These are phyloP conservation scores for Mycocentrospora acerina DNA, from an alignment of 2,329 filamentous ascomycete species.

Conservation along the genomic window DNA sequence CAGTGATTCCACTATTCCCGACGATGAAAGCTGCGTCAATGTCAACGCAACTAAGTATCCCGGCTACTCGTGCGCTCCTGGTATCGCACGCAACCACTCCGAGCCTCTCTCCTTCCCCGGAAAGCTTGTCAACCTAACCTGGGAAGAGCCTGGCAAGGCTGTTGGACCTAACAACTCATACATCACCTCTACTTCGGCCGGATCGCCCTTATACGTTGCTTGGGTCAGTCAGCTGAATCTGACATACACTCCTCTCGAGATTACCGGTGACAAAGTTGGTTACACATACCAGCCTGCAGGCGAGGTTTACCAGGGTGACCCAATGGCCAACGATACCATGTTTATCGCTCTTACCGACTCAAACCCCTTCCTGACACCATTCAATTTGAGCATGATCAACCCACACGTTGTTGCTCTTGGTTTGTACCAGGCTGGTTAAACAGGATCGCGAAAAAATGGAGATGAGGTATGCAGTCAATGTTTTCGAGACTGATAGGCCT, in stretches of 20 bases:
- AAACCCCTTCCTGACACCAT: constrained; percentile 70
- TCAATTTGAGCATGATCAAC: constrained; percentile 73
- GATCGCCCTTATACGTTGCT: constrained; percentile 64
- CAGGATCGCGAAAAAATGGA: too few species aligned
- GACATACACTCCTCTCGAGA: constrained; percentile 58
- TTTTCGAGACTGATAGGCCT: too few species aligned
- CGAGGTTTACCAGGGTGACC: constrained; percentile 67
- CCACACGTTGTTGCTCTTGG: constrained; percentile 74
- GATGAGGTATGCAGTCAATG: too few species aligned
- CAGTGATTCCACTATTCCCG: constrained; percentile 49
- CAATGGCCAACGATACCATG: constrained; percentile 74
- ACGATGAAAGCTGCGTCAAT: constrained; percentile 59
- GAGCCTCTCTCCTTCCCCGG: constrained; percentile 74
- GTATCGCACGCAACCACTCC: constrained; percentile 68
- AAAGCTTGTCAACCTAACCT: constrained; percentile 68
- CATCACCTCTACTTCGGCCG: constrained; percentile 62
- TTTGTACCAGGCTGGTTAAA: constrained; percentile 75
- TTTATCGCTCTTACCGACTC: constrained; percentile 75
- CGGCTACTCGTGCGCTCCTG: constrained; percentile 61
- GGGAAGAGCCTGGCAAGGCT: constrained; percentile 68
- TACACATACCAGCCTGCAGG: constrained; percentile 73
- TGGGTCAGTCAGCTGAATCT: constrained; percentile 73
- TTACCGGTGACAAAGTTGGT: constrained; percentile 63
- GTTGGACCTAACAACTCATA: constrained; percentile 85
- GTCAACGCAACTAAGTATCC: constrained; percentile 55